Conservation (phyloP, 192 early-diverging fungal genomes). For the Coemansia reversa region DNA sequence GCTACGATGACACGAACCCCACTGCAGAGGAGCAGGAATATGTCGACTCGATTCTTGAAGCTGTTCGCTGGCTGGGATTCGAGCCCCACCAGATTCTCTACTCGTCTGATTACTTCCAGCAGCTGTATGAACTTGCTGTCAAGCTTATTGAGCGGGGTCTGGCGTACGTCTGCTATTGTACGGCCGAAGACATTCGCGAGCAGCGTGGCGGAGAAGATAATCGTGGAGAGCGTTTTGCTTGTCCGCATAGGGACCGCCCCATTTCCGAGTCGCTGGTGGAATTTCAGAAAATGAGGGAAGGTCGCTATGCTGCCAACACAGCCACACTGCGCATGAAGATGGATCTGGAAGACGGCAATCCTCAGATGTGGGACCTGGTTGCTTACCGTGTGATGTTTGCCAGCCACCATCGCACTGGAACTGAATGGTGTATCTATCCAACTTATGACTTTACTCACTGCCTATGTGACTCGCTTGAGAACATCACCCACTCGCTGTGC, state of each 20-base stretch:
- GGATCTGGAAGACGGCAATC: slow-evolving; percentile 96
- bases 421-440: slow-evolving; percentile 97
- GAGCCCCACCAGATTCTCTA: slow-evolving; percentile 89
- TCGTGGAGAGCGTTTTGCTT: slow-evolving; percentile 82
- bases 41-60: slow-evolving; percentile 92
- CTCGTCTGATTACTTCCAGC: slow-evolving; percentile 97
- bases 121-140: slow-evolving; percentile 92
- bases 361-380: slow-evolving; percentile 99
- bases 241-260: slow-evolving; percentile 89
- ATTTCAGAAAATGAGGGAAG: slow-evolving; percentile 98
- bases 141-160: slow-evolving; percentile 86
- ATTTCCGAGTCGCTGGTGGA: slow-evolving; percentile 87
- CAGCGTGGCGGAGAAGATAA: slow-evolving; percentile 84
- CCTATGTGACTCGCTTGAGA: slow-evolving; percentile 97
- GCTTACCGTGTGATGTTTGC: slow-evolving; percentile 95
- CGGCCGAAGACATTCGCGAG: slow-evolving; percentile 87
- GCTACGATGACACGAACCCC: slow-evolving; percentile 88
- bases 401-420: slow-evolving; percentile 89
- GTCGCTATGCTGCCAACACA: slow-evolving; percentile 88
- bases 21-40: slow-evolving; percentile 95
- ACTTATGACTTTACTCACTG: slow-evolving; percentile 99
- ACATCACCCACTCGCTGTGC: slow-evolving; percentile 99
- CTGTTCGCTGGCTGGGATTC: slow-evolving; percentile 94
- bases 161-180: slow-evolving; percentile 96
- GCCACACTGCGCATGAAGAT: slow-evolving; percentile 99